These are phyloP conservation scores for Pseudisothecium myosuroides DNA, from an alignment of 225 moss, liverwort and hornwort species.

Conservation along the genomic window DNA sequence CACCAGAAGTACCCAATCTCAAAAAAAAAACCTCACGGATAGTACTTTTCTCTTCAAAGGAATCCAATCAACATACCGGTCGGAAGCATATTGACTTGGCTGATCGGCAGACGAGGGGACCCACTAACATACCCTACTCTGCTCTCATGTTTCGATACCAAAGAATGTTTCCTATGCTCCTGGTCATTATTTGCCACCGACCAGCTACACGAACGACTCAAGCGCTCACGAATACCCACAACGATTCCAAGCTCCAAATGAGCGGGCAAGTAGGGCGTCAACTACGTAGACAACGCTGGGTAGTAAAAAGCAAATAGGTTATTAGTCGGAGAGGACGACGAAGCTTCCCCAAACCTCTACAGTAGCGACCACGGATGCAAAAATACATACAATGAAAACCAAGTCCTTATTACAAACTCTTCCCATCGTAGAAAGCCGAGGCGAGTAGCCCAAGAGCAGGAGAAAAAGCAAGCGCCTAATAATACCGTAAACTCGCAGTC, in stretches of 20 bases:
- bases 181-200: background rate
- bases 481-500: background rate
- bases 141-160: background rate
- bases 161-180: background rate
- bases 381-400: background rate
- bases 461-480: background rate
- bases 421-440: background rate
- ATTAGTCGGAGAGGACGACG: background rate
- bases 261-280: background rate
- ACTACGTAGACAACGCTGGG: background rate
- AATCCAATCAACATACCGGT: background rate
- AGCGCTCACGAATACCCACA: background rate
- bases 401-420: background rate
- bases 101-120: background rate
- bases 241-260: background rate
- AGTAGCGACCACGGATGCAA: background rate
- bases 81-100: background rate
- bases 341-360: background rate
- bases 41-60: background rate
- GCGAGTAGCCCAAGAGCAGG: background rate
- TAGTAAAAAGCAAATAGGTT: background rate
- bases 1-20: background rate
- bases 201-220: background rate
- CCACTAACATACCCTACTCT: background rate
- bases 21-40: background rate